Conservation (phyloP, 2,329 filamentous ascomycete species). For the Daldinia sp. region DNA sequence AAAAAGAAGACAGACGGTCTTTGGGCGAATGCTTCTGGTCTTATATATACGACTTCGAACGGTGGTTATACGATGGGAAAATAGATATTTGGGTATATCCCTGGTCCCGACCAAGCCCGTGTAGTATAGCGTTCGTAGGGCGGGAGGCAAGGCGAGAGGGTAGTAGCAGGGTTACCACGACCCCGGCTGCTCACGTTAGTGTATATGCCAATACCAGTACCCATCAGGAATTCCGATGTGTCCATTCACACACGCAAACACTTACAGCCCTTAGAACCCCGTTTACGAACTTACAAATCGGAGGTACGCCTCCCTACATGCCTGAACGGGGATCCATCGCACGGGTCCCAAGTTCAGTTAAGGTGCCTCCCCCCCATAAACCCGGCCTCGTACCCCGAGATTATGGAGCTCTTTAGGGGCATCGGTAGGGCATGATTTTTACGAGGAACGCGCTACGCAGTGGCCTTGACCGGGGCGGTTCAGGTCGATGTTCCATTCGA, state of each 20-base stretch:
- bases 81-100: background rate
- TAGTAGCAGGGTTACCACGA: background rate
- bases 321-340: constrained; percentile 5
- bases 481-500: constrained; percentile 1
- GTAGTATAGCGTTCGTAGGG: background rate
- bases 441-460: constrained; percentile 13
- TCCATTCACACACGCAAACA: constrained; percentile 18
- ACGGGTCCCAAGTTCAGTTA: constrained; percentile 13
- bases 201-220: constrained; percentile 8
- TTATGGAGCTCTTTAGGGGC: background rate
- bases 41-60: constrained; percentile 6
- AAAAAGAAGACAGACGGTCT: background rate
- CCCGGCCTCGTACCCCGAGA: constrained; percentile 35
- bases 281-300: background rate
- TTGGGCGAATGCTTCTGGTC: background rate
- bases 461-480: background rate
- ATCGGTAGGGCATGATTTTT: constrained; percentile 4
- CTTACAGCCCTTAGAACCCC: background rate
- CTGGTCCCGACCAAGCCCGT: background rate
- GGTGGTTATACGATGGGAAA: background rate
- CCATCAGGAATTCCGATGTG: constrained; percentile 24
- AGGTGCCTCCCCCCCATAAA: constrained; percentile 3
- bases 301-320: constrained; percentile 6
- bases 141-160: background rate
- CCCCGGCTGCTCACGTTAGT: constrained; percentile 10